A percentile compares a stretch with the other conserved stretches of the same genome.
Conservation (phyloP, 345 rosid genomes). For the Kernera saxatilis region DNA sequence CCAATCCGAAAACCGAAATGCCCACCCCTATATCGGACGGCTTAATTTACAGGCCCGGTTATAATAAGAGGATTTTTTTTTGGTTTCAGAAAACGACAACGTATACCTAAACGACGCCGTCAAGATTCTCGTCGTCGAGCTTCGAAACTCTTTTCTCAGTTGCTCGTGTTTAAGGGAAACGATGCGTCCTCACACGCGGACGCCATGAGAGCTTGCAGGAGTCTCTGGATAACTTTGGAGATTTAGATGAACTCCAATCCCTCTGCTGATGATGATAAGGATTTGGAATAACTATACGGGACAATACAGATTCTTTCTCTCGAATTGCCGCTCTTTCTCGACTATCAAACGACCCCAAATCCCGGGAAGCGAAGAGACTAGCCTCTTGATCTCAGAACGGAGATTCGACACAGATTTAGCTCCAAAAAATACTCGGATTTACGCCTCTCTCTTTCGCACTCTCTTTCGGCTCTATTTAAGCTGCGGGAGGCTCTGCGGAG, state of each 20-base stretch:
- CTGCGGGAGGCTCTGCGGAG: constrained; percentile 55
- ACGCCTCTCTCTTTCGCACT: constrained; percentile 63
- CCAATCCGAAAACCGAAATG: no score
- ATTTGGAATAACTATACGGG: constrained; percentile 19
- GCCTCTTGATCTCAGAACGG: neutral
- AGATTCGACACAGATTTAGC: neutral
- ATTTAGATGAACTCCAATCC: constrained; percentile 27
- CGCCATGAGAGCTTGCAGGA: constrained; percentile 26
- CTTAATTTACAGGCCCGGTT: neutral
- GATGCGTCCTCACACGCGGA: constrained; percentile 18
- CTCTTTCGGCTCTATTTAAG: constrained; percentile 61
- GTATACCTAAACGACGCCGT: neutral
- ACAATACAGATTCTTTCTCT: constrained; percentile 18
- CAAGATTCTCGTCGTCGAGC: neutral
- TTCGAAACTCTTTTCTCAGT: neutral
- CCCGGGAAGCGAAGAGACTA: neutral
- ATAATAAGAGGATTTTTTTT: neutral
- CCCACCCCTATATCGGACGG: no score
- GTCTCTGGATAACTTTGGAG: constrained; percentile 7
- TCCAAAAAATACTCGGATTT: constrained; percentile 33
- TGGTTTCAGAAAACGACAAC: neutral
- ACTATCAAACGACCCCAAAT: constrained; percentile 18
- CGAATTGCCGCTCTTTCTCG: constrained; percentile 33
- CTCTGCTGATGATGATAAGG: constrained; percentile 33
- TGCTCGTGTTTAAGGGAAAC: neutral